Conservation (phyloP, 108 stramenopile genomes). For the Skeletonema tropicum region DNA sequence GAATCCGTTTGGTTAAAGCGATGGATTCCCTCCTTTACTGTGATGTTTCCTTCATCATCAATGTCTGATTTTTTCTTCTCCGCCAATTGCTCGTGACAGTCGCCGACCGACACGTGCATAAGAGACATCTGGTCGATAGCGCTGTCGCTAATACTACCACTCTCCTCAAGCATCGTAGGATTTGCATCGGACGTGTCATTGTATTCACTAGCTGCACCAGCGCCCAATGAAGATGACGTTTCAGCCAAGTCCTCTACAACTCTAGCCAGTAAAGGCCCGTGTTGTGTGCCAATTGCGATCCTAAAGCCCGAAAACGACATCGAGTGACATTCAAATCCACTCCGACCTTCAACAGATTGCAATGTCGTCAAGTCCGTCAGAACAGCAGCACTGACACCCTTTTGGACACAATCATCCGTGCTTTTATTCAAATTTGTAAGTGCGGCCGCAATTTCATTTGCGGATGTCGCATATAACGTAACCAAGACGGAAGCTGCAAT, state of each 20-base stretch:
- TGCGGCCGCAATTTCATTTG: constrained; percentile 25
- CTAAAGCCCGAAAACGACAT: constrained; percentile 16
- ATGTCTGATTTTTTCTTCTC: neutral
- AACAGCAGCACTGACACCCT: constrained; percentile 11
- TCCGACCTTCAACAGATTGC: neutral
- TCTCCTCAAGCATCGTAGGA: too few species aligned
- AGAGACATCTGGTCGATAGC: neutral
- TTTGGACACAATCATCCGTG: constrained; percentile 29
- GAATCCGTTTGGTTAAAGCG: neutral
- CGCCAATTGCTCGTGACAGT: neutral
- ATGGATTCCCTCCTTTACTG: neutral
- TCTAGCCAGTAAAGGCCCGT: constrained; percentile 36
- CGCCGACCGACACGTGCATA: neutral
- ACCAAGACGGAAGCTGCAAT: constrained; percentile 6
- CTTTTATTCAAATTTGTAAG: constrained; percentile 6
- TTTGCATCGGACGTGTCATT: too few species aligned
- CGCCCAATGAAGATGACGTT: neutral
- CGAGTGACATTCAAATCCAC: constrained; percentile 14
- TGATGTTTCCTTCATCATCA: neutral
- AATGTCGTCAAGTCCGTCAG: constrained; percentile 11
- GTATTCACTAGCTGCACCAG: too few species aligned
- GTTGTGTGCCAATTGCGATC: constrained; percentile 38
- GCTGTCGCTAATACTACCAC: neutral
- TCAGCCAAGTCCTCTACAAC: neutral
- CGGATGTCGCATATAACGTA: constrained; percentile 33